phyloP scores from a whole-genome alignment of 106 monocot species.

The Dendrobium huoshanense region DNA sequence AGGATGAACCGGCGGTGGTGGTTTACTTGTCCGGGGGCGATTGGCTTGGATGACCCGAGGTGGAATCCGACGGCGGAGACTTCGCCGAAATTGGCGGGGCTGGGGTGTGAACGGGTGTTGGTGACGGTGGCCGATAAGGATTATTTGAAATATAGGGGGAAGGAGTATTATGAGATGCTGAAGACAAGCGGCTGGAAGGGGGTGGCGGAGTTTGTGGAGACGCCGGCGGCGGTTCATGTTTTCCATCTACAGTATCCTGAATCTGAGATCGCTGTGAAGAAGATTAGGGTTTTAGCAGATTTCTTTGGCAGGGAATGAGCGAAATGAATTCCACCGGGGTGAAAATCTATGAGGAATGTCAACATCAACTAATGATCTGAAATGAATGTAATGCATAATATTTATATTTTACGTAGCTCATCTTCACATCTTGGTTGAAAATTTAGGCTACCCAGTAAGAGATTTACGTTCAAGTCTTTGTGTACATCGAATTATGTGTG shows the following conservation, averaged over 20 bases:
- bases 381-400: too few relatives aligned
- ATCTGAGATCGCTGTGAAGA: background rate
- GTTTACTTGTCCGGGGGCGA: conserved; percentile 17
- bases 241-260: conserved; percentile 4
- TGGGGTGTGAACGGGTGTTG: conserved; percentile 13
- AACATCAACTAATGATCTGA: too few relatives aligned
- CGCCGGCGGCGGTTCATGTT: background rate
- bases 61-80: conserved; percentile 18
- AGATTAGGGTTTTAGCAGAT: background rate
- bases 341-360: too few relatives aligned
- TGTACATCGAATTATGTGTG: too few relatives aligned
- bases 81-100: conserved; percentile 7
- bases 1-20: conserved; percentile 26
- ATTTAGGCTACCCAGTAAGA: too few relatives aligned
- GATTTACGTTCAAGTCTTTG: too few relatives aligned
- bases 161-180: conserved; percentile 10
- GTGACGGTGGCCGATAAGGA: conserved; percentile 13
- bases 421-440: too few relatives aligned
- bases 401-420: too few relatives aligned
- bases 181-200: background rate
- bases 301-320: conserved; percentile 4
- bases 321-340: too few relatives aligned
- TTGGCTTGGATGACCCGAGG: conserved; percentile 32
- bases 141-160: conserved; percentile 7
- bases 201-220: conserved; percentile 8